Evolutionary conservation across 257 asterid genomes (phyloP), one percentile per base, ranked within the genome.

Genomic region (Cynanchum wilfordii): DNA sequence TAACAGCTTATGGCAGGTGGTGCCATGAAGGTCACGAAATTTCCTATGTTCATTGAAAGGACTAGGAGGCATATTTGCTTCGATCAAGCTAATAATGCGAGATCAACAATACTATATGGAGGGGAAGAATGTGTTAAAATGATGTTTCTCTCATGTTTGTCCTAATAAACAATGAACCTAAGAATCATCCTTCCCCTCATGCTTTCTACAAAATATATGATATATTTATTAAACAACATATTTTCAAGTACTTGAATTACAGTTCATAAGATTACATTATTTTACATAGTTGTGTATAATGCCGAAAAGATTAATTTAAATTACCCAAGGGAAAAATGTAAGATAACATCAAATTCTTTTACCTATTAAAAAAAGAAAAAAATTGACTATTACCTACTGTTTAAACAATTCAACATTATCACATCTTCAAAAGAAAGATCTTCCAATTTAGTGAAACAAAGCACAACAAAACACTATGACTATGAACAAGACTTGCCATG

Each of bases 401-500:
- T 27, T 58, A 5, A 58, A 24, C 68, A 33, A 45, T 65, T 52
- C 8, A 7, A 74, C 10, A 5, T 40, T n/a, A 40, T 36, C 20
- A 17, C 29, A 66, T 40, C 29, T 9, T 10, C 55, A 63, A 11
- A 40, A 66, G 5, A 25, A 10, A 10, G n/a, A 27, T 19, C 0
- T 5, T 24, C 59, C 22, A 22, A 66, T 66, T 52, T 29, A 54
- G 22, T 13, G 13, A 2, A 5, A 55, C 24, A 44, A 36, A 51
- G 29, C 42, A 22, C 50, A 19, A 10, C 38, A 19, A 7, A 22
- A 62, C 36, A 49, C 13, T 4, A 49, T 13, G 24, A 5, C 58
- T 22, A 70, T 6, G 40, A 38, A 15, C 30, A 69, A 70, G 67
- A 84, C 96, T 88, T 92, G 81, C 99, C 99, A 75, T 95, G 97